Base-by-base conservation (phyloP, 805 yeast genomes). In the Teunomyces stri region DNA sequence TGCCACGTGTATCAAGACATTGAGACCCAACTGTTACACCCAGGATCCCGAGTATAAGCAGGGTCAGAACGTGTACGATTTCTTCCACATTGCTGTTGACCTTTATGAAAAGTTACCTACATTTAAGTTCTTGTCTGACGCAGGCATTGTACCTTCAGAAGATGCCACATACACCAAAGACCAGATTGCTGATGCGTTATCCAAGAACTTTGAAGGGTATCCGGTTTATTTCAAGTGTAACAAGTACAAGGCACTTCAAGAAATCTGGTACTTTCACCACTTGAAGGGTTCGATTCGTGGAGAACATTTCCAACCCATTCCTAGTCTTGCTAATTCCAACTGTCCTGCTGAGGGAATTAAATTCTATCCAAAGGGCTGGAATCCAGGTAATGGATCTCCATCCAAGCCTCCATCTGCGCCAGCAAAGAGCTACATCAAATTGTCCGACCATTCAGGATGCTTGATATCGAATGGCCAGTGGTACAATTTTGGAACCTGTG, bases 1-100 rank as follows among this genome's bases (percentile, higher is more conserved):
- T 62, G 97, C 91, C 20, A 89, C 96, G 7, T 91, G 97, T 68
- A 83, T 90, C 76, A 80, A 84, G 42, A 89, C 97, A 0, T 70
- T 91, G 40, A 80, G 76, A 47, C 87, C 94, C 3, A 55, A 64
- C 4, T 91, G 98, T 64, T 90, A 89, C 65, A 46, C 52, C 16
- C 63, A 61, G 48, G 56, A 59, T 20, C 45, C 61, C 12, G 55
- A 65, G 49, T 42, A 10, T 28, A 42, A 20, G n/a, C 20, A 31
- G 27, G 35, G 34, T 11, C 69, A 66, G 47, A 74, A 75, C 43
- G 90, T 87, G 25, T 82, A 80, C 48, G 95, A 89, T 62, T 89
- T 82, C 66, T 87, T 73, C 65, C 75, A 76, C 43, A 75, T 81
- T 33, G 76, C 85, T 1, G 82, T 85, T 45, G 74, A 74, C 22